Evolutionary conservation across 225 moss, liverwort and hornwort genomes (phyloP).

Genomic region (Sphagnum contortum): DNA sequence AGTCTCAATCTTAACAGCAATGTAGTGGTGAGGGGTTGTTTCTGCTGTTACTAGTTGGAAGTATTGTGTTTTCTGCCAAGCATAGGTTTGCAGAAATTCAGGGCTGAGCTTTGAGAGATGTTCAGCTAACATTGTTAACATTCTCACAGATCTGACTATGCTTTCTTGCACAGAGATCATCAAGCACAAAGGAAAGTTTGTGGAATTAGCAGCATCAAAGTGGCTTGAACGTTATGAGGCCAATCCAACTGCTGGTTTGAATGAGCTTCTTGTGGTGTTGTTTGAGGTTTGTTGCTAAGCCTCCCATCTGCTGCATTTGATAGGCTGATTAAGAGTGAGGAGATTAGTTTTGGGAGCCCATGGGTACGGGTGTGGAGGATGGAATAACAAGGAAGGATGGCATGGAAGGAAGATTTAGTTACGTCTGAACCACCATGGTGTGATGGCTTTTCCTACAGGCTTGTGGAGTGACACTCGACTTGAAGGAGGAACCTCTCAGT

Average conservation of each 20-base stretch:
- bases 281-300: conserved; percentile 49
- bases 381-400: background rate
- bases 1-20: background rate
- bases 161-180: conserved; percentile 44
- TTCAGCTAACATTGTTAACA: too few relatives aligned
- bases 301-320: background rate
- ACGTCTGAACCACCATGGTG: too few relatives aligned
- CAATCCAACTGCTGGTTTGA: conserved; percentile 55
- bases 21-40: background rate
- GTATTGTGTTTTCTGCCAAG: background rate
- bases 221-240: conserved; percentile 95
- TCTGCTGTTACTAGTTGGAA: background rate
- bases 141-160: conserved; percentile 1
- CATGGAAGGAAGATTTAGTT: too few relatives aligned
- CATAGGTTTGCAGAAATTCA: too few relatives aligned
- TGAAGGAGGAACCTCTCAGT: conserved; percentile 51
- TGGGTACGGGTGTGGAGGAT: background rate
- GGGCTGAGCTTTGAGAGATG: too few relatives aligned
- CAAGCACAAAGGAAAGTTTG: conserved; percentile 64
- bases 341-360: background rate
- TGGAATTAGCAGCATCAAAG: conserved; percentile 61
- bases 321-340: background rate
- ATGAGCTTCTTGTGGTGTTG: conserved; percentile 69
- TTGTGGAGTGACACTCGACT: conserved; percentile 72
- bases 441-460: conserved; percentile 27